Conservation (phyloP, 345 rosid species). For the Rhodamnia rubescens region DNA sequence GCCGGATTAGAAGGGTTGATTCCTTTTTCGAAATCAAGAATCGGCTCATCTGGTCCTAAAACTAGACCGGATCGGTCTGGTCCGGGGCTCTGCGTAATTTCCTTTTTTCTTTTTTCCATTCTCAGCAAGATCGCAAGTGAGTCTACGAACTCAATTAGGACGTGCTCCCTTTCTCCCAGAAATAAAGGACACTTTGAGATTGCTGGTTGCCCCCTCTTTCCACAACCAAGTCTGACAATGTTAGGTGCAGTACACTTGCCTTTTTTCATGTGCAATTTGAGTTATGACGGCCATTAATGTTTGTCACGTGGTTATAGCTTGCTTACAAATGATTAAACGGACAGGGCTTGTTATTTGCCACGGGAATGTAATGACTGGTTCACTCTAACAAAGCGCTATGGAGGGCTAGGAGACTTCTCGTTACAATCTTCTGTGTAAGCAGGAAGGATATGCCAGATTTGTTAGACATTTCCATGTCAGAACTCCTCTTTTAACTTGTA, state of each 20-base stretch:
- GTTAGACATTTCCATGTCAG: neutral
- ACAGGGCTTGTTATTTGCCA: neutral
- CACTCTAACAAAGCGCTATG: neutral
- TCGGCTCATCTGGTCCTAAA: too few species aligned
- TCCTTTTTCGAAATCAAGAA: too few species aligned
- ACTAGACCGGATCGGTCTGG: too few species aligned
- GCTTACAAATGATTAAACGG: neutral
- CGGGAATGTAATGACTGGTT: neutral
- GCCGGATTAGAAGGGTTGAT: too few species aligned
- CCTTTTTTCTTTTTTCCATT: too few species aligned
- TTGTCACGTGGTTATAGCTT: neutral
- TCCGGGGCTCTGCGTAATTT: too few species aligned
- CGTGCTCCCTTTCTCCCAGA: neutral
- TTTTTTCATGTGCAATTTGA: neutral
- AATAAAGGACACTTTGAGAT: neutral
- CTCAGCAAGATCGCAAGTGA: too few species aligned
- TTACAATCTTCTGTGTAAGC: neutral
- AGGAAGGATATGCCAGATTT: neutral
- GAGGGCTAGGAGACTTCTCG: neutral
- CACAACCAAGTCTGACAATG: neutral
- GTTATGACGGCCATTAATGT: accelerated
- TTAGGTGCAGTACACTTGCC: neutral
- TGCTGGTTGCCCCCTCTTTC: neutral
- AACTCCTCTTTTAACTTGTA: neutral
- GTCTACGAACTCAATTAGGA: neutral